phyloP scores from a whole-genome alignment of 2,329 filamentous ascomycete species.

The Exutisphaerella laricina region DNA sequence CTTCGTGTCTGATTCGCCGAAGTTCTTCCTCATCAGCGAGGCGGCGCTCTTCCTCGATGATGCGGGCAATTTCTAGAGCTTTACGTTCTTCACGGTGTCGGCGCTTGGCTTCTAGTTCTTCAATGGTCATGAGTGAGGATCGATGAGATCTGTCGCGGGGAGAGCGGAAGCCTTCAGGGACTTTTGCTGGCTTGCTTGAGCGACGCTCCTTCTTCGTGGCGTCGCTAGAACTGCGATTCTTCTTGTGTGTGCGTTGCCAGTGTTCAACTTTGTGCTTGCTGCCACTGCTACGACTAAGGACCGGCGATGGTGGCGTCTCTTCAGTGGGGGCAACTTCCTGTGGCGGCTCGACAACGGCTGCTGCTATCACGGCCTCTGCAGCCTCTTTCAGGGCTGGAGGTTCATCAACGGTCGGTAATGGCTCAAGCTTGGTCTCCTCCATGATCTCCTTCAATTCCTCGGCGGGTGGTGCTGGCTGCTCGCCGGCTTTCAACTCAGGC shows the following conservation, averaged over 20 bases:
- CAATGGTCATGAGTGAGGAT: constrained; percentile 10
- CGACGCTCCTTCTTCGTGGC: constrained; percentile 14
- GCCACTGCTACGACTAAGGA: constrained; percentile 21
- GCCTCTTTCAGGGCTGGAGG: background rate
- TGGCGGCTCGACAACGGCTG: background rate
- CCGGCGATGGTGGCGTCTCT: constrained; percentile 22
- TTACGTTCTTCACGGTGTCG: constrained; percentile 17
- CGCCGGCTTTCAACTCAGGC: too few relatives aligned
- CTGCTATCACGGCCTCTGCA: background rate
- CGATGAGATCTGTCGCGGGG: constrained; percentile 15
- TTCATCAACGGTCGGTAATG: background rate
- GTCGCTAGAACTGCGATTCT: constrained; percentile 10
- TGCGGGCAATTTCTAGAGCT: constrained; percentile 21
- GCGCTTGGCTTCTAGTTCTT: constrained; percentile 20
- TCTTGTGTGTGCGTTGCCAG: constrained; percentile 22
- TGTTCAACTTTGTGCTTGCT: constrained; percentile 19
- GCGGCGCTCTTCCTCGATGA: constrained; percentile 19
- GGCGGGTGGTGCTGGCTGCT: too few relatives aligned
- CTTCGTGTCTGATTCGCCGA: constrained; percentile 24
- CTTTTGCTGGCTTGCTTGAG: constrained; percentile 20
- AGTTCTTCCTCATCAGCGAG: constrained; percentile 26
- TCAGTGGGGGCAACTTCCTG: background rate
- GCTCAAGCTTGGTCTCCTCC: too few relatives aligned
- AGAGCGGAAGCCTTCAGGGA: constrained; percentile 8
- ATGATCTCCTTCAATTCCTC: too few relatives aligned